Conservation (phyloP, 2,329 filamentous ascomycete genomes). For the Claviceps humidiphila region DNA sequence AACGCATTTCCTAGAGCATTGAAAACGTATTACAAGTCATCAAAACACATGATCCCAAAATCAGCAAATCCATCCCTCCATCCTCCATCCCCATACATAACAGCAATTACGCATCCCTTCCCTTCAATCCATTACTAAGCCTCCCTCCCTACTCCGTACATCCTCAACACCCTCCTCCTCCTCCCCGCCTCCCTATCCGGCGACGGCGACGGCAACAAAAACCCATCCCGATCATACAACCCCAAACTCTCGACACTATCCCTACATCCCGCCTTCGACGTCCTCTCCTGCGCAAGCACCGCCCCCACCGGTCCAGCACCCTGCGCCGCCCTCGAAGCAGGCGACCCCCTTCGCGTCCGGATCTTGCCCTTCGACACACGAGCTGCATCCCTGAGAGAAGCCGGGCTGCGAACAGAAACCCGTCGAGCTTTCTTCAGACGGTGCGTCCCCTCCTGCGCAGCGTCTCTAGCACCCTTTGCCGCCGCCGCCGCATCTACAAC, state of each 20-base stretch:
- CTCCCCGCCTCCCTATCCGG: conserved; percentile 20
- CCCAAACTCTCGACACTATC: conserved; percentile 26
- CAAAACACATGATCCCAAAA: too few relatives aligned
- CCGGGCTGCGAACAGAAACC: not conserved
- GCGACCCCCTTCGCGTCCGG: too few relatives aligned
- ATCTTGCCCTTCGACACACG: not conserved
- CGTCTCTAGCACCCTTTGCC: not conserved
- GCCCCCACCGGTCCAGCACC: conserved; percentile 13
- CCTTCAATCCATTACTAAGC: too few relatives aligned
- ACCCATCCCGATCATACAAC: conserved; percentile 33
- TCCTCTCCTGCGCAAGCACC: conserved; percentile 12
- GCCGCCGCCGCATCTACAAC: too few relatives aligned
- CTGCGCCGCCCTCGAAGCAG: conserved; percentile 10
- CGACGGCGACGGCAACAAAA: conserved; percentile 27
- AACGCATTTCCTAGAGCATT: too few relatives aligned
- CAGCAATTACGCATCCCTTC: too few relatives aligned
- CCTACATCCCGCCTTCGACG: conserved; percentile 6
- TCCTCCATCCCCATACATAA: too few relatives aligned
- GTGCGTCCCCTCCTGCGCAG: conserved; percentile 6
- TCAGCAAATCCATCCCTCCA: too few relatives aligned
- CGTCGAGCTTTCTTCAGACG: conserved; percentile 8
- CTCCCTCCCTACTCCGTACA: not conserved
- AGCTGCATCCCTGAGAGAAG: not conserved
- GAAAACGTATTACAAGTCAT: too few relatives aligned
- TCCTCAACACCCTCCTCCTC: not conserved